Evolutionary conservation across 2,329 filamentous ascomycete genomes (phyloP), one percentile per base, ranked within the genome.

Genomic region (Neobulgaria alba): DNA sequence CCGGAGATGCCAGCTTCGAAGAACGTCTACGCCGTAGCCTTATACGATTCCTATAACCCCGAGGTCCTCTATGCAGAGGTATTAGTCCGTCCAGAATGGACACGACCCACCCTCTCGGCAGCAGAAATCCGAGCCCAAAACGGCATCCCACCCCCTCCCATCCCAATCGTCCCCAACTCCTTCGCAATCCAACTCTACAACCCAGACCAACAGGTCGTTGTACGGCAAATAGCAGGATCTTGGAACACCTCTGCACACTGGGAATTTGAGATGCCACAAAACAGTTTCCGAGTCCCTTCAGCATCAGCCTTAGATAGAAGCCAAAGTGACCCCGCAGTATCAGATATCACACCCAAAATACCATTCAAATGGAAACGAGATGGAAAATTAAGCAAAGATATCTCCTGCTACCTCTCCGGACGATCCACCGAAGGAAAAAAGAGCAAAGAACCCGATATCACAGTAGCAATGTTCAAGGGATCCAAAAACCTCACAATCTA

Each of bases 111-210:
- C 0, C 71, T 94, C 5, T 90, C 86, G 1, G 77, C 83, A 35
- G 86, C 92, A 39, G 84, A 93, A 58, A 74, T 89, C 42, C 78
- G 86, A 47, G 69, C 72, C n/a, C 58, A 83, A 56, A 80, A 79
- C 46, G 82, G 81, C 12, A 65, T 77, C 1, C 67, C 73, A 3
- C 79, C 74, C 16, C 75, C 73, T 12, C 80, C 82, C 1, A 73
- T 82, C 45, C 83, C 89, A 8, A 71, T 85, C 23, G 74, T 86
- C 19, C 89, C 90, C 0, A 79, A 81, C 42, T 70, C 77, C 39
- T 95, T 96, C 61, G 72, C 73, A n/a, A 73, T 96, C 29, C 82
- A 90, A 54, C 78, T 98, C 3, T 96, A 95, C 69, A 92, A 95
- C 59, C 92, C 92, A 0, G 90, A 96, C 60, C 87, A 92, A 62